Base-by-base conservation (phyloP, 164 flowering plant genomes). In the Chimonanthus praecox region DNA sequence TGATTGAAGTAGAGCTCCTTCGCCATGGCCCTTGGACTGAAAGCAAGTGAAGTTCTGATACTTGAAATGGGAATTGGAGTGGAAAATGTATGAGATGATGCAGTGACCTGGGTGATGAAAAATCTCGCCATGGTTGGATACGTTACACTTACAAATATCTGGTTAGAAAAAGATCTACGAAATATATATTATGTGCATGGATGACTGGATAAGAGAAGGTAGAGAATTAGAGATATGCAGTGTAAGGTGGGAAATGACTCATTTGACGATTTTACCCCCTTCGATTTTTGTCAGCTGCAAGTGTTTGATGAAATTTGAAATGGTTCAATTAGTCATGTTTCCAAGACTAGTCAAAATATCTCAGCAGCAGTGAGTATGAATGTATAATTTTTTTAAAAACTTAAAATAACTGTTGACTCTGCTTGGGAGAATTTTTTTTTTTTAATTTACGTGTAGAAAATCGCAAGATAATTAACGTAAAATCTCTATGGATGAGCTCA, bases 1-100 rank as follows among this genome's bases (percentile, higher is more conserved):
- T 82, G 86, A 87, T 94, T 94, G 79, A 94, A 92, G 84, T 87
- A 76, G 49, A 94, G 78, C 71, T 94, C 96, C 74, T 90, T 94
- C 51, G 90, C 85, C 76, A 83, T 73, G 77, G 92, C 88, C 77
- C 71, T 90, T 47, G 82, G 75, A 60, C 7, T 78, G 49, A 71
- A 66, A 6, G 67, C 20, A n/a, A 70, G 11, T 46, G 80, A 72
- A 58, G 71, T 54, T 4, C 66, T 66, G 73, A 74, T 79, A 76
- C 61, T 83, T 51, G 74, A 75, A 58, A 6, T 80, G 78, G 73
- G 77, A 10, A 67, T 54, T 60, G 77, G 58, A 68, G 79, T 77
- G 58, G 73, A 47, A 54, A 11, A 78, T 3, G 81, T 62, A 78
- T 76, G 80, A 69, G 80, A 78, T 21, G 76, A 49, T 65, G 91